A percentile compares a stretch with the other conserved stretches of the same genome.
phyloP scores from a whole-genome alignment of 2,329 filamentous ascomycete genomes.

The Epichloe sibirici region DNA sequence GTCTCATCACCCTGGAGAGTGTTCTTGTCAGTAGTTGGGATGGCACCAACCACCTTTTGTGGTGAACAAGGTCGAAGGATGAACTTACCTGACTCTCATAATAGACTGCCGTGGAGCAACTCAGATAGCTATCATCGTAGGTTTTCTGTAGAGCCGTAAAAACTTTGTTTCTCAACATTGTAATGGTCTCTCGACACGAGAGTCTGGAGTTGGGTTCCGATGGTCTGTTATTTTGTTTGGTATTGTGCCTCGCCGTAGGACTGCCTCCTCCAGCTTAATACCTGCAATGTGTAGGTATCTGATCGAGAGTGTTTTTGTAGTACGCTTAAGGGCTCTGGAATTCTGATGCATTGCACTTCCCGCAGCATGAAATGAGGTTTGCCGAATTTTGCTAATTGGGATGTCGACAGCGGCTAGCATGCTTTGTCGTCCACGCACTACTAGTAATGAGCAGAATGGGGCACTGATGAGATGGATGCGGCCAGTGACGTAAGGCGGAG shows the following conservation, averaged over 20 bases:
- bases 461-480: neutral
- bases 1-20: conserved; percentile 59
- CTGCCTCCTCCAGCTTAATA: neutral
- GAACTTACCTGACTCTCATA: conserved; percentile 72
- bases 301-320: neutral
- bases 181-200: conserved; percentile 11
- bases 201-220: neutral
- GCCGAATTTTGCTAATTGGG: neutral
- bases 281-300: neutral
- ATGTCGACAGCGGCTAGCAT: neutral
- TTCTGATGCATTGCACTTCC: neutral
- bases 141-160: conserved; percentile 83
- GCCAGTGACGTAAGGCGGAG: conserved; percentile 3
- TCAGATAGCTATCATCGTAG: conserved; percentile 92
- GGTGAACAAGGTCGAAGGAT: neutral
- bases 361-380: neutral
- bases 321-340: too few relatives aligned
- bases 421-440: neutral
- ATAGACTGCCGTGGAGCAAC: conserved; percentile 90
- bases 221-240: neutral
- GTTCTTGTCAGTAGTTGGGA: neutral
- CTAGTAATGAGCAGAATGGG: neutral
- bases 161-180: conserved; percentile 41
- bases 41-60: neutral
- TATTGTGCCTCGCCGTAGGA: neutral